Base-by-base conservation (phyloP, 1,139 yeast species). In the Magnusiomyces sp. region DNA sequence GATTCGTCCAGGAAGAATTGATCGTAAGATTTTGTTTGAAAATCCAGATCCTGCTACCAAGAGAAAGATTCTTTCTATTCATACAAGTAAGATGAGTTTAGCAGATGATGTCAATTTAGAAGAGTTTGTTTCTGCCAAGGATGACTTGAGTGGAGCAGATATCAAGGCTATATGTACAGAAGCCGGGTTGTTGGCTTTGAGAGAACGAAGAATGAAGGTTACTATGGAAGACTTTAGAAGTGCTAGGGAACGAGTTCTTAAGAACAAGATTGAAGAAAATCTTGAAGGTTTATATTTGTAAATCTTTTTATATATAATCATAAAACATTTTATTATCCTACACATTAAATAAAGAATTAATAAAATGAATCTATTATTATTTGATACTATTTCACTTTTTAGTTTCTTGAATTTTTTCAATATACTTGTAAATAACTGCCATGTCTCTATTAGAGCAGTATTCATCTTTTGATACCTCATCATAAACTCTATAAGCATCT, bases 151-250 rank as follows among this genome's bases (percentile, higher is more conserved):
- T 16, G 99, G 99, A 52, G 99, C 99, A 10, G 98, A 94, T 68
- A 92, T 92, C 62, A 92, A 92, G 72, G 98, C 98, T 32, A 86
- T 94, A 71, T 90, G 97, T 69, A 90, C 98, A 1, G 97, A 92
- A 68, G 97, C 97, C 1, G 99, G 98, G 51, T 74, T 94, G 63
- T 75, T 92, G 61, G 98, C 98, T 5, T 76, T 94, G 64, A 80
- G 98, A 71, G 98, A 94, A 69, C 83, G 98, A 70, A 82, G 98
- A 73, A 92, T 92, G 97, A 94, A 88, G 73, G 98, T 94, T 41
- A 87, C 90, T 46, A 95, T 94, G 31, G 90, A 87, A 55, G 98
- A 94, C 67, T 94, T 94, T 74, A 82, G 85, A 65, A 81, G 83
- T 59, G 99, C 97, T 13, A 86, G 92, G 71, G 98, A 94, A 68